Evolutionary conservation across 257 asterid genomes (phyloP).

Genomic region (Lithospermum erythrorhizon): DNA sequence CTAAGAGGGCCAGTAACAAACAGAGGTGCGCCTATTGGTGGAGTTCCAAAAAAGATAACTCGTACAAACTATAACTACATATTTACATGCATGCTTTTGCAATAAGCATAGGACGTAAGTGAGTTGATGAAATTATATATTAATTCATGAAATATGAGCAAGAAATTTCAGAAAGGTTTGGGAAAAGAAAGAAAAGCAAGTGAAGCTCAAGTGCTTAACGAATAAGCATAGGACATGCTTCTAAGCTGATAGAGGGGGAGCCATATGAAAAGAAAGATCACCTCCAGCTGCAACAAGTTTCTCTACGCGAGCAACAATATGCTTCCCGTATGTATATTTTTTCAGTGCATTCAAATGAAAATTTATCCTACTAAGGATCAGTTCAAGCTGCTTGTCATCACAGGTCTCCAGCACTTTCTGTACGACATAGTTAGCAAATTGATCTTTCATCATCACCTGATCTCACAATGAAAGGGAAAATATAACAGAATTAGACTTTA

Average conservation of each 20-base stretch:
- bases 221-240: background rate
- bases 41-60: too few species aligned
- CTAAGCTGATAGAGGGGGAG: background rate
- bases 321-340: slow-evolving; percentile 79
- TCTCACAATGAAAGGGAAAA: background rate
- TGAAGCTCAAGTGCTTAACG: background rate
- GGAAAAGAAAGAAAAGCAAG: background rate
- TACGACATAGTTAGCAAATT: slow-evolving; percentile 74
- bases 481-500: background rate
- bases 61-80: too few species aligned
- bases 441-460: slow-evolving; percentile 85
- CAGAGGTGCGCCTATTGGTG: too few species aligned
- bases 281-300: slow-evolving; percentile 92
- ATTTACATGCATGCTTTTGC: too few species aligned
- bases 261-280: slow-evolving; percentile 9
- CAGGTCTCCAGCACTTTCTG: slow-evolving; percentile 90
- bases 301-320: slow-evolving; percentile 83
- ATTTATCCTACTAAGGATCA: slow-evolving; percentile 53
- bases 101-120: too few species aligned
- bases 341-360: slow-evolving; percentile 71
- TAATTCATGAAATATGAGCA: background rate
- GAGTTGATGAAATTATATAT: too few species aligned
- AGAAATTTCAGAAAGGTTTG: background rate
- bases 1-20: too few species aligned
- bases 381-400: slow-evolving; percentile 64